Evolutionary conservation across 2,329 filamentous ascomycete species (phyloP).

Genomic region (Colletotrichum simmondsii): DNA sequence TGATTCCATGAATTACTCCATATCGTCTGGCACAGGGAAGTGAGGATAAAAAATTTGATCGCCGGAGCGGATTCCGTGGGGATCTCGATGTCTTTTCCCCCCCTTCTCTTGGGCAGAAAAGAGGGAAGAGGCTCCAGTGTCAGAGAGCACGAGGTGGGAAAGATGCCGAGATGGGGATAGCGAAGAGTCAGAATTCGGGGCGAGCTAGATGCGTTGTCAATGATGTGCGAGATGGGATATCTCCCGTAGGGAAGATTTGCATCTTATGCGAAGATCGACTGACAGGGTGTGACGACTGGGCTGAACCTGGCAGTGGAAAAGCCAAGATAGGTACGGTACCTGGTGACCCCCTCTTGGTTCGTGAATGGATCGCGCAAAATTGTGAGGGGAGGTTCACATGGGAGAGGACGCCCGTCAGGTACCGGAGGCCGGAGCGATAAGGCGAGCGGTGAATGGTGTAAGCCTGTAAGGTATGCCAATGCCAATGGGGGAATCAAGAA

Average conservation of each 20-base stretch:
- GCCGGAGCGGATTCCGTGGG: conserved; percentile 20
- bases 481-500: background rate
- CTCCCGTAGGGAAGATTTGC: conserved; percentile 34
- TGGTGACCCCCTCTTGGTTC: conserved; percentile 7
- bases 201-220: conserved; percentile 34
- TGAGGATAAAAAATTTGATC: background rate
- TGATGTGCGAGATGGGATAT: conserved; percentile 35
- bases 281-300: conserved; percentile 29
- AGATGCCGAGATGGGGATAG: conserved; percentile 18
- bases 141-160: conserved; percentile 1
- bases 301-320: conserved; percentile 24
- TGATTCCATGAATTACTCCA: conserved; percentile 17
- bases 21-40: conserved; percentile 17
- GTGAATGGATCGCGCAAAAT: conserved; percentile 27
- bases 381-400: conserved; percentile 21
- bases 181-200: conserved; percentile 14
- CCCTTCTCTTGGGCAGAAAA: background rate
- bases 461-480: too few species aligned
- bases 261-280: conserved; percentile 35
- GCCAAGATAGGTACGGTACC: conserved; percentile 1
- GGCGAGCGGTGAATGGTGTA: background rate
- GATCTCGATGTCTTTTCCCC: conserved; percentile 22
- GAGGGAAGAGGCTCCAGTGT: background rate
- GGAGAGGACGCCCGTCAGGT: conserved; percentile 10
- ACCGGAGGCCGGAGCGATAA: background rate